These are phyloP conservation scores for Pseudozyma hubeiensis DNA, from an alignment of 1,284 basidiomycete genomes.

Conservation along the genomic window DNA sequence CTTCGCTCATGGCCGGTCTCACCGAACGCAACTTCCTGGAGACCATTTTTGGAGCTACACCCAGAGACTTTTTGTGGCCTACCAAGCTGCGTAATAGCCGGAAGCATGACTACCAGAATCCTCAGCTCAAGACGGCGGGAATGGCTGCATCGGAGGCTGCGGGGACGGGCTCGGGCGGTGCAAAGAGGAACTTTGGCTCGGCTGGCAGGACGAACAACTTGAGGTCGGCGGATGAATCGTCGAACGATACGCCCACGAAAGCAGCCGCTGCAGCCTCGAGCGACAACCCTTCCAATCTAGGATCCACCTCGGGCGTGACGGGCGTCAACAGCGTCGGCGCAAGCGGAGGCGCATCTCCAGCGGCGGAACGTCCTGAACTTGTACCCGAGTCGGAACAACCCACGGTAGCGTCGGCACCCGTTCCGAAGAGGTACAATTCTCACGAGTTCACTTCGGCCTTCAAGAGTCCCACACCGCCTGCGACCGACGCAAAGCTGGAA, in stretches of 20 bases:
- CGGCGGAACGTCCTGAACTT: slow-evolving; percentile 18
- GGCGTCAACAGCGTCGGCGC: slow-evolving; percentile 15
- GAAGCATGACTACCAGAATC: slow-evolving; percentile 66
- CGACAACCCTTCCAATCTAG: slow-evolving; percentile 4
- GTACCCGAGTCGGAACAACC: slow-evolving; percentile 30
- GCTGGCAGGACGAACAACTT: slow-evolving; percentile 33
- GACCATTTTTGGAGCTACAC: slow-evolving; percentile 56
- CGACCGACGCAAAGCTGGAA: slow-evolving; percentile 14
- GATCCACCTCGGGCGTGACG: slow-evolving; percentile 19
- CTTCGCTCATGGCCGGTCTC: slow-evolving; percentile 53
- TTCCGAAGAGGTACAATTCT: slow-evolving; percentile 50
- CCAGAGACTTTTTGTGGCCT: slow-evolving; percentile 57
- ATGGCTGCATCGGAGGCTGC: slow-evolving; percentile 56
- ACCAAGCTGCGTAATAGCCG: slow-evolving; percentile 57
- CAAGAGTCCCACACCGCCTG: slow-evolving; percentile 42
- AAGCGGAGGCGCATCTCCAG: background rate
- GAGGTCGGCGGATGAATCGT: slow-evolving; percentile 5
- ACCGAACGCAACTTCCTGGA: slow-evolving; percentile 61
- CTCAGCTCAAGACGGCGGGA: slow-evolving; percentile 54
- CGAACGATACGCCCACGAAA: background rate
- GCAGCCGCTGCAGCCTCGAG: background rate
- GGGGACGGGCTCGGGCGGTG: slow-evolving; percentile 56
- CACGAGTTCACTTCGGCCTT: slow-evolving; percentile 45
- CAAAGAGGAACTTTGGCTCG: slow-evolving; percentile 56
- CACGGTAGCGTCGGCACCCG: slow-evolving; percentile 13